phyloP scores from a whole-genome alignment of 2,329 filamentous ascomycete species.

The Dendrostoma leiphaemia region DNA sequence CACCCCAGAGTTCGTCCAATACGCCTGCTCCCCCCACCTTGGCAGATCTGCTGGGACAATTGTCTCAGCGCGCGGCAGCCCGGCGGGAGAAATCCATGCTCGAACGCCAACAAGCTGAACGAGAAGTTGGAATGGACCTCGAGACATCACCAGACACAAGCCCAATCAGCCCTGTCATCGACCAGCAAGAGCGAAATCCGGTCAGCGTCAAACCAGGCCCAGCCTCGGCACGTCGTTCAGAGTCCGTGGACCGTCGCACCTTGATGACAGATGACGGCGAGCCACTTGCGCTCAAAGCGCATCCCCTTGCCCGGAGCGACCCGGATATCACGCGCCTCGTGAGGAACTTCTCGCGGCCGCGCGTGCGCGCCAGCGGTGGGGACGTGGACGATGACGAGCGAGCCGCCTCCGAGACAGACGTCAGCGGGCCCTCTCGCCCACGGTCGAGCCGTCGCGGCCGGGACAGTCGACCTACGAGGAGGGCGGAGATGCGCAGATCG shows the following conservation, averaged over 20 bases:
- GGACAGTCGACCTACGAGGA: background rate
- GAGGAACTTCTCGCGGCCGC: conserved; percentile 7
- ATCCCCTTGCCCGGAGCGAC: background rate
- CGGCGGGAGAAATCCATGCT: conserved; percentile 10
- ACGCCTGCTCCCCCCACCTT: background rate
- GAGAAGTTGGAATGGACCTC: background rate
- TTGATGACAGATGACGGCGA: background rate
- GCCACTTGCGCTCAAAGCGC: background rate
- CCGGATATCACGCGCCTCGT: background rate
- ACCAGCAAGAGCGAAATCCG: too few species aligned
- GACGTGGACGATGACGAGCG: too few species aligned
- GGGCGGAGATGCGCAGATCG: background rate
- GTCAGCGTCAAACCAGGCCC: background rate
- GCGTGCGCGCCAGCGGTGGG: background rate
- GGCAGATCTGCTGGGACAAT: background rate
- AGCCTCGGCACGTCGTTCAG: background rate
- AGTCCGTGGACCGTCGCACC: background rate
- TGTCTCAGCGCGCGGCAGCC: conserved; percentile 10
- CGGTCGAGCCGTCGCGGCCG: background rate
- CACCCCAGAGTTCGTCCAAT: background rate
- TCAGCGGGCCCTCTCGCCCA: too few species aligned
- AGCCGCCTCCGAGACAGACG: background rate
- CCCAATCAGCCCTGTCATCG: too few species aligned
- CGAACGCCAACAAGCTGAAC: conserved; percentile 5
- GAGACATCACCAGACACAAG: background rate